Evolutionary conservation across 2,329 filamentous ascomycete species (phyloP).

Genomic region (Sporothrix euskadiensis): DNA sequence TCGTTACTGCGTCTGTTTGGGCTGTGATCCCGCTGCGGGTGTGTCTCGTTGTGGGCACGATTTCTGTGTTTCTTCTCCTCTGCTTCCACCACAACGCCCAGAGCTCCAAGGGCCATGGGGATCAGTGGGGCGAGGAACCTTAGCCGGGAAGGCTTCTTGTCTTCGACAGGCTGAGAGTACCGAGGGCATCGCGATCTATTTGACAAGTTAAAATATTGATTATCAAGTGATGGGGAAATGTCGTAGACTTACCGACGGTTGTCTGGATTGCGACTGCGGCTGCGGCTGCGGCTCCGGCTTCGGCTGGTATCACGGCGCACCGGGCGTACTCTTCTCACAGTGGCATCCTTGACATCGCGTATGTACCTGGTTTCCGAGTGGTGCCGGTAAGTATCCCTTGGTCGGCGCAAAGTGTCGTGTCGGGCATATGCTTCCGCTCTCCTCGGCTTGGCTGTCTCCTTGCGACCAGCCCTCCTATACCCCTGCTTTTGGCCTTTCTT

Average conservation of each 20-base stretch:
- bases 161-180: neutral
- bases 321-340: slow-evolving; percentile 8
- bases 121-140: slow-evolving; percentile 22
- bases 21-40: neutral
- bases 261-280: slow-evolving; percentile 13
- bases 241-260: slow-evolving; percentile 8
- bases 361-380: neutral
- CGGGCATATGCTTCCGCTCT: neutral
- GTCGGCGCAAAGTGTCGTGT: neutral
- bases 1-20: neutral
- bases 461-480: neutral
- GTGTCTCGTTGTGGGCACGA: neutral
- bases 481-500: neutral
- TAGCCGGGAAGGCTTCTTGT: slow-evolving; percentile 20
- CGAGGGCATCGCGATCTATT: neutral
- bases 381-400: neutral
- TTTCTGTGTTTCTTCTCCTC: neutral
- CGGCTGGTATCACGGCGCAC: slow-evolving; percentile 23
- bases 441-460: neutral
- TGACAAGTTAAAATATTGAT: neutral
- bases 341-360: neutral
- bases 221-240: neutral
- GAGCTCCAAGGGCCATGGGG: slow-evolving; percentile 21
- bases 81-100: slow-evolving; percentile 12
- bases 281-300: slow-evolving; percentile 14